Evolutionary conservation across 2,329 filamentous ascomycete species (phyloP), one percentile per base, ranked within the genome.

Genomic region (Aspergillus fumigatus): DNA sequence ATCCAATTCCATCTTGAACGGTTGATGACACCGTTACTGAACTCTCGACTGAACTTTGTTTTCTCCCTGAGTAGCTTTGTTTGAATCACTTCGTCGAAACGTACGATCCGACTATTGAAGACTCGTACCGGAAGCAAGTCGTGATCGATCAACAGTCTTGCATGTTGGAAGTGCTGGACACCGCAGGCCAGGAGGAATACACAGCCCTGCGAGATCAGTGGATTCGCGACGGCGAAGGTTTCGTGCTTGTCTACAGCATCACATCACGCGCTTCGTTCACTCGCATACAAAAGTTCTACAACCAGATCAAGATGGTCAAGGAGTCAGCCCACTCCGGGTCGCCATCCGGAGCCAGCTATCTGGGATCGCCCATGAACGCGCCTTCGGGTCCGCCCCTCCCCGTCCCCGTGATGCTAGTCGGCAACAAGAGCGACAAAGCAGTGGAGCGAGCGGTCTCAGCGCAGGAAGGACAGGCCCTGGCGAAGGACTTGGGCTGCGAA

Each of bases 81-180:
- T 80, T 97, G 71, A 95, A 97, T 77, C 94, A 99, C 77, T 99
- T 99, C 74, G 92, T 97, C 69, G 93, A 97, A 80, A 97, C 92
- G 49, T 87, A 87, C 70, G 84, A 87, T 70, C 84, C 84, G 49
- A 87, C 84, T 58, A 87, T 87, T 66, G 84, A 87, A 74, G 84
- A 87, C 68, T 87, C 84, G 48, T 87, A 87, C 70, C 82, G 84
- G 60, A 87, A 87, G 71, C 84, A 87, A 73, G 84, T 87, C 55
- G 83, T 96, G 71, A 97, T 97, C 75, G 94, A 97, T 72, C 85
- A 87, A 60, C 90, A 96, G 75, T 92, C 92, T 48, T 97, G 92
- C 80, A 97, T 97, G 92, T 86, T 97, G 69, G 93, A 97, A 76
- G 92, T 96, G 53, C 85, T 97, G 68, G 94, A 99, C 78, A 99